Base-by-base conservation (phyloP, 805 yeast species). In the Ogataea trehalophila region DNA sequence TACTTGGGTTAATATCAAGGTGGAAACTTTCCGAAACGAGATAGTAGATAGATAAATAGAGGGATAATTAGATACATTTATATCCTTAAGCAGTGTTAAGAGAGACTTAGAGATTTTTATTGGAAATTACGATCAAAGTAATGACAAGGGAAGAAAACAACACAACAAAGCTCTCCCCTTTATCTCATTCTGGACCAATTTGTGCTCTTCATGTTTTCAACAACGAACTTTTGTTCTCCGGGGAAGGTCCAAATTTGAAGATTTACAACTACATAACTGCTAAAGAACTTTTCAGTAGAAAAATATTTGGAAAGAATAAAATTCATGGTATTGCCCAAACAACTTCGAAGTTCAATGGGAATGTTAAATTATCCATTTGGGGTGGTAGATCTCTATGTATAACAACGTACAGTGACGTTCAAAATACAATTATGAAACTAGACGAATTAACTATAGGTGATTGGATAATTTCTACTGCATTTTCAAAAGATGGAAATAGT, bases 301-400 rank as follows among this genome's bases (percentile, higher is more conserved):
- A 73, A 45, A 63, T 87, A 1, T 86, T 92, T 62, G 62, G 65
- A n/a, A 72, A 81, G 45, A 87, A 88, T 65, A 91, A 89, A 60
- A 81, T 92, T 35, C 97, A 92, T 61, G 86, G 88, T n/a, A 79
- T 92, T 33, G 63, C 73, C 31, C 31, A 26, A 2, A 62, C 79
- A 2, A 45, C 55, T 20, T 39, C 41, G 11, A 20, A 26, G 18
- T 18, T 3, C 3, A 20, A 35, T 8, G 65, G 62, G 5, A 65
- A 67, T 0, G 54, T 72, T 5, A 55, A 78, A 0, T 40, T 64
- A 7, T 57, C 61, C 2, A 67, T 80, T 1, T 80, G 79, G 69
- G 98, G 98, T 37, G 91, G 85, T 2, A 74, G 87, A 47, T 85
- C 95, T 1, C 71, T 87, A 41, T 67, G 76, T 6, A 58, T 84